A percentile compares a stretch with the other conserved stretches of the same genome.
These are phyloP conservation scores for Isabelozyma gotoi DNA, from an alignment of 805 yeast genomes.

Conservation along the genomic window DNA sequence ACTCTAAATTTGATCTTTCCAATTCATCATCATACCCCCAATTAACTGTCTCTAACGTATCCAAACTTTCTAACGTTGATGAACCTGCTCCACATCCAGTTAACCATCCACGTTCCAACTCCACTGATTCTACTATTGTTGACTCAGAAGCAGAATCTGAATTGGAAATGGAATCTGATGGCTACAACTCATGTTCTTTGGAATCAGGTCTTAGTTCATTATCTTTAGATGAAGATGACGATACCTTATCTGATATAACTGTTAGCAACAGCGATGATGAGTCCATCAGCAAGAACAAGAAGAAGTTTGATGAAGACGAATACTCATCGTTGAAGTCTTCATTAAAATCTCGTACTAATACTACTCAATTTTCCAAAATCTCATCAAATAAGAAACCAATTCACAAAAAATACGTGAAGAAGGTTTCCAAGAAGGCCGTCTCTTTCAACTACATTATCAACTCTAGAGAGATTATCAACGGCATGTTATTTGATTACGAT, in stretches of 20 bases:
- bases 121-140: not conserved
- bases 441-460: constrained; percentile 42
- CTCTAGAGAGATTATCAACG: constrained; percentile 46
- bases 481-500: constrained; percentile 43
- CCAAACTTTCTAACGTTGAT: not conserved
- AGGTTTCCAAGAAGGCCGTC: constrained; percentile 27
- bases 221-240: constrained; percentile 2
- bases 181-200: not conserved
- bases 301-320: constrained; percentile 6
- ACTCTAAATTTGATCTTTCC: not conserved
- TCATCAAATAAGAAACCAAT: constrained; percentile 3
- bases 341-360: not conserved
- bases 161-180: not conserved
- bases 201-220: not conserved
- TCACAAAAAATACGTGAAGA: constrained; percentile 6
- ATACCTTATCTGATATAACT: not conserved
- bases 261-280: constrained; percentile 2
- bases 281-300: not conserved
- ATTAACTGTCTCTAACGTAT: not conserved
- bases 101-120: constrained; percentile 2
- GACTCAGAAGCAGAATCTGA: not conserved
- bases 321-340: constrained; percentile 7
- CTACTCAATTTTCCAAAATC: not conserved
- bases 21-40: not conserved
- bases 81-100: not conserved